These are phyloP conservation scores for Scleroderma bovista DNA, from an alignment of 768 basidiomycete genomes.

Conservation along the genomic window DNA sequence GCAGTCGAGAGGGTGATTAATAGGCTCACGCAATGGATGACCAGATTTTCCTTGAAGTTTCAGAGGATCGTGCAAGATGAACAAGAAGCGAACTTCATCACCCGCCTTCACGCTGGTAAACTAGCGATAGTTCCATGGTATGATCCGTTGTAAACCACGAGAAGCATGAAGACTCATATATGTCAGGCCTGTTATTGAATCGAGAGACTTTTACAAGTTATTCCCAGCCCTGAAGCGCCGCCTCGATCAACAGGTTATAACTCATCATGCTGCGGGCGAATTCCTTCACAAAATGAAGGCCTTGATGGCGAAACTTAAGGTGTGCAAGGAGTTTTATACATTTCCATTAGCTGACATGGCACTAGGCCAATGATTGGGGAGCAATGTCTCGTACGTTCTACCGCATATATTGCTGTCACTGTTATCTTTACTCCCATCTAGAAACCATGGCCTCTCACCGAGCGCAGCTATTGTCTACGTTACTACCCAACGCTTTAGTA, in stretches of 20 bases:
- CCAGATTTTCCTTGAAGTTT: slow-evolving; percentile 46
- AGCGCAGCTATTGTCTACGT: slow-evolving; percentile 31
- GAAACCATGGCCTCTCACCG: slow-evolving; percentile 41
- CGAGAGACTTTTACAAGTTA: slow-evolving; percentile 46
- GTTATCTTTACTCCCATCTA: slow-evolving; percentile 9
- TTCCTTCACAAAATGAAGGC: slow-evolving; percentile 51
- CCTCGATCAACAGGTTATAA: slow-evolving; percentile 39
- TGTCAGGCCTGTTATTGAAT: slow-evolving; percentile 46
- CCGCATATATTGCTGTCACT: no score
- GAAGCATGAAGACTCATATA: background rate
- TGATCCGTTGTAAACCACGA: background rate
- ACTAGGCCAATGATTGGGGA: slow-evolving; percentile 55
- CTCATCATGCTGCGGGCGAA: slow-evolving; percentile 43
- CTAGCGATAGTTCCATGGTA: slow-evolving; percentile 50
- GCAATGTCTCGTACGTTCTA: slow-evolving; percentile 44
- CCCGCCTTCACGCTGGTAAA: slow-evolving; percentile 44
- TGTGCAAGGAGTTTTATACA: slow-evolving; percentile 9
- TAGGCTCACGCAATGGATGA: background rate
- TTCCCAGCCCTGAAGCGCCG: slow-evolving; percentile 39
- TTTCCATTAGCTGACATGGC: background rate
- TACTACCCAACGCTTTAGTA: slow-evolving; percentile 40
- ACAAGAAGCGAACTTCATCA: slow-evolving; percentile 52
- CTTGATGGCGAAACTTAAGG: slow-evolving; percentile 58
- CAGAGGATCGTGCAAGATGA: slow-evolving; percentile 51
- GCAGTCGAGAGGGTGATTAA: background rate